These are phyloP conservation scores for Diospyros lotus DNA, from an alignment of 148 eudicot species.

Conservation along the genomic window DNA sequence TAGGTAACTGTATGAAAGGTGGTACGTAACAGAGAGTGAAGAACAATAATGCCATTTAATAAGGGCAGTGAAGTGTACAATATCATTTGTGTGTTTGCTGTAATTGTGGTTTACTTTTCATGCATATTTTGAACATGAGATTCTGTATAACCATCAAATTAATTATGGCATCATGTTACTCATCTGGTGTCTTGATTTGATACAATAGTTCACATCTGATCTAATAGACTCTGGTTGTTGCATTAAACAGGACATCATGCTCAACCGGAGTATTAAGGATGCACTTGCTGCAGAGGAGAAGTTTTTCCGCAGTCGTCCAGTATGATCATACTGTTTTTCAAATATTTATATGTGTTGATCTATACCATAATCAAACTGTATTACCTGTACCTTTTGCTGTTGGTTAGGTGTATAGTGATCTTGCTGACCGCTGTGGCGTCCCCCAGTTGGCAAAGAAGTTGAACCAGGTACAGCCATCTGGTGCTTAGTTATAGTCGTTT, in stretches of 20 bases:
- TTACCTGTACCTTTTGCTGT: conserved; percentile 11
- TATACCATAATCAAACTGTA: neutral
- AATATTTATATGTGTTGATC: neutral
- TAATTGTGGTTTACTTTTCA: neutral
- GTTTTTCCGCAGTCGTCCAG: conserved; percentile 90
- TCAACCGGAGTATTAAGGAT: conserved; percentile 79
- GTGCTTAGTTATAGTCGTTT: conserved; percentile 16
- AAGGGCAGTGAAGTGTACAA: neutral
- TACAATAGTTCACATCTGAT: conserved; percentile 8
- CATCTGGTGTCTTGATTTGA: neutral
- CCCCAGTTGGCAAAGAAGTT: conserved; percentile 92
- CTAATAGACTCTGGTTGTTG: conserved; percentile 6
- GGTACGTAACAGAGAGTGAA: neutral
- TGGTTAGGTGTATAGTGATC: conserved; percentile 77
- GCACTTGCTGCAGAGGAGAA: conserved; percentile 97
- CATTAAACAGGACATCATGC: conserved; percentile 63
- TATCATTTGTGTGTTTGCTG: no score
- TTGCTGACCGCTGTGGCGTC: conserved; percentile 93
- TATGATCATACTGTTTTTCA: conserved; percentile 23
- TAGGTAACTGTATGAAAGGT: neutral
- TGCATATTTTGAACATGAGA: neutral
- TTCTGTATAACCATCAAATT: neutral
- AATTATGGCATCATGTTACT: neutral
- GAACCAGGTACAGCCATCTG: conserved; percentile 60
- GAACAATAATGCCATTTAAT: neutral